Evolutionary conservation across 2,329 filamentous ascomycete genomes (phyloP), one percentile per base, ranked within the genome.

Genomic region (Diaporthe amygdali): DNA sequence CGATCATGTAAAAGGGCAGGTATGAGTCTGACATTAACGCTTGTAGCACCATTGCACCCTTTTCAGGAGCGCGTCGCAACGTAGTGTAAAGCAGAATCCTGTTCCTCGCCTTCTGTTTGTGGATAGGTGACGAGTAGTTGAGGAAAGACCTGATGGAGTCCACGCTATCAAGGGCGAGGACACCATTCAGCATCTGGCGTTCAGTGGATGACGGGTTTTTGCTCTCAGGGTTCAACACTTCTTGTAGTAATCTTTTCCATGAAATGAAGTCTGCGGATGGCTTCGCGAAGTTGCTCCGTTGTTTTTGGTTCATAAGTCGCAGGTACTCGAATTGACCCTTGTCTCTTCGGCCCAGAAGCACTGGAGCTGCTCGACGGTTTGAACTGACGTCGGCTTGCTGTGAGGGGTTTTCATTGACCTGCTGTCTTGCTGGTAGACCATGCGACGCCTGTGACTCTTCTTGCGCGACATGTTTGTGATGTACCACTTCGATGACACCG

Each of bases 141-240:
- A 84, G 85, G 1, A 77, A 76, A 14, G 72, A 74, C 27, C 74
- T 76, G 79, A 85, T 82, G 8, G 72, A 72, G 0, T 78, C 74
- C 12, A 77, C 66, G 30, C 68, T 75, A 4, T 79, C 76, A 14
- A 78, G 71, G 37, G 78, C 74, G n/a, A 80, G 77, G 9, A 84
- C 71, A 75, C 77, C 78, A 75, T 76, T 75, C 76, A 22, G 76
- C 69, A 10, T 78, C 74, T 32, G 44, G 17, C 27, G 30, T 51
- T 68, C 66, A 22, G 30, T 39, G 3, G 20, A 9, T 71, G 75
- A 76, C 77, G 71, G 67, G 64, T 14, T 52, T 37, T 25, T 27
- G 46, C 41, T 46, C 15, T 69, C 41, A 25, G 46, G 25, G 25
- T 52, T 32, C 9, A 12, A 15, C 20, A 63, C 27, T 12, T 44